Evolutionary conservation across 1,139 yeast genomes (phyloP).

Genomic region (Williopsis jadinii): DNA sequence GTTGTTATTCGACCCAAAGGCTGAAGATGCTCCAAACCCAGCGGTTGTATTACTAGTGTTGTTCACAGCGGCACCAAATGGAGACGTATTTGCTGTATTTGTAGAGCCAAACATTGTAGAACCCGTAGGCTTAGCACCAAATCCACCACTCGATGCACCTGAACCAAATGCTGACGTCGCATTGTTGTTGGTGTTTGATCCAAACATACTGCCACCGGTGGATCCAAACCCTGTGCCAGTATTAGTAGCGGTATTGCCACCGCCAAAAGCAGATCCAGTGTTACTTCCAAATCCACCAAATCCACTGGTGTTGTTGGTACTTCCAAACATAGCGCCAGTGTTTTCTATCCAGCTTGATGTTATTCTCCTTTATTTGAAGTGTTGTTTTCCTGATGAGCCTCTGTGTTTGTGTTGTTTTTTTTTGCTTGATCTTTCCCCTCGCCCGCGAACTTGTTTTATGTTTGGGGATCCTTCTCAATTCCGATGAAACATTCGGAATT

Average conservation of each 20-base stretch:
- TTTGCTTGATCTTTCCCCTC: neutral
- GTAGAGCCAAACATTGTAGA: conserved; percentile 28
- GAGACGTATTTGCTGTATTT: conserved; percentile 24
- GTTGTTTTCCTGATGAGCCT: neutral
- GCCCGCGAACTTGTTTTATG: neutral
- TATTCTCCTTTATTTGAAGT: neutral
- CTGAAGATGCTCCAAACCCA: conserved; percentile 23
- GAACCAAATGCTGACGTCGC: conserved; percentile 23
- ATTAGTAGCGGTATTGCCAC: neutral
- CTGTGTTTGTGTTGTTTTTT: neutral
- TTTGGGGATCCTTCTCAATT: neutral
- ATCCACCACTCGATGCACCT: conserved; percentile 22
- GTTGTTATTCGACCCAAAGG: conserved; percentile 29
- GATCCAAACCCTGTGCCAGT: conserved; percentile 23
- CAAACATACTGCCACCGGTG: conserved; percentile 26
- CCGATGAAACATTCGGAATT: neutral
- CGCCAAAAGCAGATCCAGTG: conserved; percentile 17
- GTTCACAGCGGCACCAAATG: conserved; percentile 28
- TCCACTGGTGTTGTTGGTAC: conserved; percentile 36
- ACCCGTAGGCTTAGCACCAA: conserved; percentile 34
- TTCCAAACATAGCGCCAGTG: conserved; percentile 17
- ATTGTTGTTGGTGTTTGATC: conserved; percentile 20
- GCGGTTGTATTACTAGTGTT: conserved; percentile 20
- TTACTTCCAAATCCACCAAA: conserved; percentile 55
- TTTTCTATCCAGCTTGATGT: neutral